Conservation (phyloP, 208 protist species). For the Wallacemonas sp. region DNA sequence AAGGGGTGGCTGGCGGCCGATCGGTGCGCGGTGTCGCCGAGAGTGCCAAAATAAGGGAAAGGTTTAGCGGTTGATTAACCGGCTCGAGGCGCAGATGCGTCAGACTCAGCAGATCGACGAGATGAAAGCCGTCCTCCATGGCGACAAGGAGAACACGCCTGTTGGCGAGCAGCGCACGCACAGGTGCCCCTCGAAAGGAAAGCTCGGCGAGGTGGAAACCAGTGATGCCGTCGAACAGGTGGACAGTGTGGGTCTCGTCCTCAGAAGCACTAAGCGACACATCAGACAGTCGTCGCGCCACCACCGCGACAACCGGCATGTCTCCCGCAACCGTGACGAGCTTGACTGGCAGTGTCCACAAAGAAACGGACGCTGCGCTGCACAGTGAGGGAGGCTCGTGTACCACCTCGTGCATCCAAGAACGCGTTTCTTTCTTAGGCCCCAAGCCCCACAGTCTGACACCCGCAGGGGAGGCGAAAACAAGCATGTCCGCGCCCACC, state of each 20-base stretch:
- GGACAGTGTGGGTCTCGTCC: conserved; percentile 18
- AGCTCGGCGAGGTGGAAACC: conserved; percentile 41
- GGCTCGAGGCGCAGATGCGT: conserved; percentile 48
- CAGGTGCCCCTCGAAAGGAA: conserved; percentile 52
- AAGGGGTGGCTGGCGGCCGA: too few species aligned
- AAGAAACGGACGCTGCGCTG: neutral
- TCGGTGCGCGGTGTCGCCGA: conserved; percentile 24
- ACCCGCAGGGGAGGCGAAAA: neutral
- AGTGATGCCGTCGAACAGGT: conserved; percentile 47
- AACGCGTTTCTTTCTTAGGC: neutral
- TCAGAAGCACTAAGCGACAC: conserved; percentile 11
- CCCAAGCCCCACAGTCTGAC: neutral
- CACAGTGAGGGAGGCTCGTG: neutral
- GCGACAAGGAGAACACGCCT: conserved; percentile 33
- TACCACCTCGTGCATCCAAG: neutral
- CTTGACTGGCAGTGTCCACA: conserved; percentile 40
- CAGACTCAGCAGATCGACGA: conserved; percentile 63
- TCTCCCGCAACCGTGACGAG: conserved; percentile 44
- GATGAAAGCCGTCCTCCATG: conserved; percentile 47
- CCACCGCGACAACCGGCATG: conserved; percentile 53
- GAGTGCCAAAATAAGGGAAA: conserved; percentile 31
- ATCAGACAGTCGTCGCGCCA: conserved; percentile 15
- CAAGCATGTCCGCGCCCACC: neutral
- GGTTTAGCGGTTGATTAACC: conserved; percentile 45
- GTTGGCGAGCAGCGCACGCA: conserved; percentile 47